Base-by-base conservation (phyloP, 116 monocot species). In the Iris pallida region DNA sequence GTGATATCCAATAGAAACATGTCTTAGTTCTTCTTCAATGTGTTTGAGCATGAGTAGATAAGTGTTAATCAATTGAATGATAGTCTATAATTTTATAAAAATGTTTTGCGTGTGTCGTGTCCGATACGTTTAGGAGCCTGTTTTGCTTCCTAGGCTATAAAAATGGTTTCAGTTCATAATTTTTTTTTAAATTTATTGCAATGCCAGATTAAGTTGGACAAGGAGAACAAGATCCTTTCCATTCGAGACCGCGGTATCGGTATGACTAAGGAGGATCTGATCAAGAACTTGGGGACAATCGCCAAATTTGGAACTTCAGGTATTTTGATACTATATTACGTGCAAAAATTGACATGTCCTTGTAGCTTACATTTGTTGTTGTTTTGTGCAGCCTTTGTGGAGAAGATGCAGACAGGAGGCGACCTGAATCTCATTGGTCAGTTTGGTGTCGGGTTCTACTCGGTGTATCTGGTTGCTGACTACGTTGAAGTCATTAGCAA, bases 401-500 rank as follows among this genome's bases (percentile, higher is more conserved):
- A 96, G 80, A 96, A 96, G 67, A 89, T 92, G 89, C 96, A 96
- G 77, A 82, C 89, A 41, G 86, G 96, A 14, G 96, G 96, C 61
- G 96, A 96, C 55, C 77, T 96, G 13, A 96, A 78, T 75, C 92
- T 96, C 54, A 96, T 96, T 66, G 96, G 96, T 40, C 96, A 96
- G 71, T 95, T 95, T 69, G 95, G 95, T 64, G 95, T 95, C 75
- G 95, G 95, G 0, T 95, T 95, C 80, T 95, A 96, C 57, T 96
- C 96, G 45, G 96, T 89, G 8, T 96, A 96, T 77, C 81, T 96
- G 55, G 96, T 96, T 69, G 82, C 96, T 61, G 96, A 96, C 69
- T 96, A 96, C 69, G 96, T 96, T 53, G 92, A 96, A 74, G 96
- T 96, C 59, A 75, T 91, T 53, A 96, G 96, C 89, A 96, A 96